A percentile compares a stretch with the other conserved stretches of the same genome.
These are phyloP conservation scores for Porodaedalea pini DNA, from an alignment of 1,284 basidiomycete species.

Conservation along the genomic window DNA sequence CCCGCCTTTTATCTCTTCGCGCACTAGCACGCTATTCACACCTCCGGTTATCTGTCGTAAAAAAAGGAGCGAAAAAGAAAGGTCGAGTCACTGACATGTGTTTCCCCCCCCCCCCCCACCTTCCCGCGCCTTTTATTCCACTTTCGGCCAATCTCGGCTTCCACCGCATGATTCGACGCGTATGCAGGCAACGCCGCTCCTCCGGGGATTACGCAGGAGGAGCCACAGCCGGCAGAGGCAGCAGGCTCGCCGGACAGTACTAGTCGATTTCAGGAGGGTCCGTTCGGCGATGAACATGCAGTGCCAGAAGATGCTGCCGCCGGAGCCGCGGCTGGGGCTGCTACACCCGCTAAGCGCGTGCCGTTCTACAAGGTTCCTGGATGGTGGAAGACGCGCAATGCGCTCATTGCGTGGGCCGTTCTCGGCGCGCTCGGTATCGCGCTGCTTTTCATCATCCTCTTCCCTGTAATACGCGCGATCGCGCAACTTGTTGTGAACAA, in stretches of 20 bases:
- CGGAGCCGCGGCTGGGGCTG: constrained; percentile 11
- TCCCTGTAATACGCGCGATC: constrained; percentile 62
- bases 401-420: constrained; percentile 43
- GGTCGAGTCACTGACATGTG: background rate
- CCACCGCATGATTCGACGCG: background rate
- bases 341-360: constrained; percentile 12
- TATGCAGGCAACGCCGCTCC: constrained; percentile 10
- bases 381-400: constrained; percentile 35
- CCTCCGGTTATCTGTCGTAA: background rate
- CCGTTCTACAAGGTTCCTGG: constrained; percentile 31
- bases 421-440: constrained; percentile 49
- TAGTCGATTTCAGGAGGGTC: constrained; percentile 24
- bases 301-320: constrained; percentile 34
- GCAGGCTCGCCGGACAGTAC: too few species aligned
- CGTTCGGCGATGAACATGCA: constrained; percentile 31
- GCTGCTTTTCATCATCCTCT: constrained; percentile 60
- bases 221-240: constrained; percentile 18
- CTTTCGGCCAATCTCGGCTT: background rate
- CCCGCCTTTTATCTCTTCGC: background rate
- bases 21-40: background rate
- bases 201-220: background rate
- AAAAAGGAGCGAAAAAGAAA: background rate
- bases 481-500: constrained; percentile 58
- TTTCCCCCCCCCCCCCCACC: background rate
- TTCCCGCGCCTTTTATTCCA: background rate